These are phyloP conservation scores for Selaginella tamariscina DNA, from an alignment of 75 land plant species.

Conservation along the genomic window DNA sequence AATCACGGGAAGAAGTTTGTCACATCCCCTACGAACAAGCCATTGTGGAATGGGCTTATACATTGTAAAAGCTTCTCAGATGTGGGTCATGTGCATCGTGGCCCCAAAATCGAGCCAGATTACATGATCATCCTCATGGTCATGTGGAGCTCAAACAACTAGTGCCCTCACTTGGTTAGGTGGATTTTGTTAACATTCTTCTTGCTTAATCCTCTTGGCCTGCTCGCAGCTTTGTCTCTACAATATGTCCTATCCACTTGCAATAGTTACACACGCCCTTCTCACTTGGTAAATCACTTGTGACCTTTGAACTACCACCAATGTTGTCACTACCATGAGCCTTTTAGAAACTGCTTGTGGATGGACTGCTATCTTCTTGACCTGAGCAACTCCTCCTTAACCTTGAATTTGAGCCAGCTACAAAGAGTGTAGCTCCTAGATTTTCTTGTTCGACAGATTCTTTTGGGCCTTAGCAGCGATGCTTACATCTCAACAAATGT, in stretches of 20 bases:
- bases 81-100: not conserved
- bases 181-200: not conserved
- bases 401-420: not conserved
- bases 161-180: not conserved
- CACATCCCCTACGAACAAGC: not conserved
- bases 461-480: not conserved
- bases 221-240: not conserved
- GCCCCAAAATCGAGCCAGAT: not conserved
- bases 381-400: not conserved
- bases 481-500: not conserved
- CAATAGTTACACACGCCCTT: not conserved
- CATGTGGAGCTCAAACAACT: conserved; percentile 1
- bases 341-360: conserved; percentile 1
- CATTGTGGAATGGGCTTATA: not conserved
- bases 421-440: not conserved
- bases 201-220: not conserved
- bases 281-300: not conserved
- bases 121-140: not conserved
- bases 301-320: conserved; percentile 1
- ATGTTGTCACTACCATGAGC: not conserved
- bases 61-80: not conserved
- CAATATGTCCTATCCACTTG: conserved; percentile 1
- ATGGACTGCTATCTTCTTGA: not conserved
- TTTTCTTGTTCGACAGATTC: not conserved
- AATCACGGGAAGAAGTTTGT: not conserved